Evolutionary conservation across 169 alveolate genomes (phyloP).

Genomic region (Cryptosporidium sp.): DNA sequence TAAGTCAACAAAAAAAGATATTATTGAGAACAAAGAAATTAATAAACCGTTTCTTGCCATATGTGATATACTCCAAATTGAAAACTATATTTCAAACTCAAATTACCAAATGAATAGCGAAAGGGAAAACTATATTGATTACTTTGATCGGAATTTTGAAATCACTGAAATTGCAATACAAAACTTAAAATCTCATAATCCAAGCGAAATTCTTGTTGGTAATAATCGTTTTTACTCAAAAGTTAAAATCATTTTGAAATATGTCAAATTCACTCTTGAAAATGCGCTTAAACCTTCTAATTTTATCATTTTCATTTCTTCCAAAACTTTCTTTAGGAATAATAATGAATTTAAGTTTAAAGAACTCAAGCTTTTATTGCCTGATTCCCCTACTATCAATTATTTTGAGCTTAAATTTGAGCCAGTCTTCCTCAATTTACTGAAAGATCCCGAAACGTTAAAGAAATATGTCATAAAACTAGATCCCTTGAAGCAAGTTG

Average conservation of each 20-base stretch:
- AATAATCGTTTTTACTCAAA: conserved; percentile 56
- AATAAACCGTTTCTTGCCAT: conserved; percentile 14
- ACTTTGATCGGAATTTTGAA: conserved; percentile 41
- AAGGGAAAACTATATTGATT: conserved; percentile 36
- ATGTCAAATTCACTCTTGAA: conserved; percentile 47
- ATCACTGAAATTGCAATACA: conserved; percentile 48
- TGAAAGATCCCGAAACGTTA: conserved; percentile 13
- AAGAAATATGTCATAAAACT: conserved; percentile 30
- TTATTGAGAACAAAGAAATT: not conserved
- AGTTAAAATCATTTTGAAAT: conserved; percentile 11
- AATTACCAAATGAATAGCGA: conserved; percentile 55
- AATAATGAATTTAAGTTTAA: not conserved
- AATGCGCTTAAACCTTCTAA: conserved; percentile 45
- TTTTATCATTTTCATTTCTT: conserved; percentile 21
- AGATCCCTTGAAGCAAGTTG: conserved; percentile 36
- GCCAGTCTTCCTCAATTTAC: conserved; percentile 6
- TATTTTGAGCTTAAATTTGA: conserved; percentile 46
- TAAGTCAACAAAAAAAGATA: not conserved
- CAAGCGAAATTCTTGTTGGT: conserved; percentile 64
- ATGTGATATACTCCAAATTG: conserved; percentile 30
- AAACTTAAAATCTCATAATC: conserved; percentile 53
- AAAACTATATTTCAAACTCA: conserved; percentile 54
- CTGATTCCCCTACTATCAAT: not conserved
- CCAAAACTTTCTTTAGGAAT: not conserved
- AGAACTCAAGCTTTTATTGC: not conserved